These are phyloP conservation scores for Apiospora sp. DNA, from an alignment of 2,329 filamentous ascomycete genomes.

Conservation along the genomic window DNA sequence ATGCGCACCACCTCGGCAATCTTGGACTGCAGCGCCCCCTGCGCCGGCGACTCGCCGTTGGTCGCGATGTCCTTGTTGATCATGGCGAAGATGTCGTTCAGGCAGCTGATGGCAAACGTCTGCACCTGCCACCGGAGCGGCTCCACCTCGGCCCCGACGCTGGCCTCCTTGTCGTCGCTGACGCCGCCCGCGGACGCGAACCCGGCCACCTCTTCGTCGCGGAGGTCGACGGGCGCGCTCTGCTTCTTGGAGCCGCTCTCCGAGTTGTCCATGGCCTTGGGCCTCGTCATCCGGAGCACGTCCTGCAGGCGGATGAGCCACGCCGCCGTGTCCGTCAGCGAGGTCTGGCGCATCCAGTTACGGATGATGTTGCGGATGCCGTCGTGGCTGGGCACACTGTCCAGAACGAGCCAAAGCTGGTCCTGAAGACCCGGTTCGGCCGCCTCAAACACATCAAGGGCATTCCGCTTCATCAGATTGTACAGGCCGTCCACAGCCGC, in stretches of 20 bases:
- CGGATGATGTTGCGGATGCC: conserved; percentile 86
- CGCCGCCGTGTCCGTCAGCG: conserved; percentile 76
- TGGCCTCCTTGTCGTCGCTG: conserved; percentile 59
- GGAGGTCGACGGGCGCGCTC: conserved; percentile 75
- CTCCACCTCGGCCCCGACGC: conserved; percentile 74
- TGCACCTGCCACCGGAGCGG: conserved; percentile 94
- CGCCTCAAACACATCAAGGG: conserved; percentile 79
- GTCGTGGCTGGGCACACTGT: conserved; percentile 77
- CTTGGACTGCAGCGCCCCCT: conserved; percentile 79
- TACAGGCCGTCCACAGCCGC: conserved; percentile 88
- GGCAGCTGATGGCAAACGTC: conserved; percentile 89
- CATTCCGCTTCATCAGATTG: conserved; percentile 93
- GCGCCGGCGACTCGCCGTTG: conserved; percentile 80
- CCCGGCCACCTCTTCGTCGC: conserved; percentile 95
- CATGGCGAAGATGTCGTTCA: conserved; percentile 82
- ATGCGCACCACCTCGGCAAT: conserved; percentile 95
- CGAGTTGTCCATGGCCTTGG: conserved; percentile 65
- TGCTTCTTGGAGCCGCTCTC: conserved; percentile 53
- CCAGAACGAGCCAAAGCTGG: conserved; percentile 88
- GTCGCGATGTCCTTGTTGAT: conserved; percentile 81
- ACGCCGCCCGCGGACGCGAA: conserved; percentile 79
- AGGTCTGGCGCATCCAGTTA: conserved; percentile 94
- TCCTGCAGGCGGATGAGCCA: conserved; percentile 92
- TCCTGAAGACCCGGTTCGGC: conserved; percentile 85
- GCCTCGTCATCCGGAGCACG: conserved; percentile 86